phyloP scores from a whole-genome alignment of 2,329 filamentous ascomycete species.

The Stromatinia cepivora region DNA sequence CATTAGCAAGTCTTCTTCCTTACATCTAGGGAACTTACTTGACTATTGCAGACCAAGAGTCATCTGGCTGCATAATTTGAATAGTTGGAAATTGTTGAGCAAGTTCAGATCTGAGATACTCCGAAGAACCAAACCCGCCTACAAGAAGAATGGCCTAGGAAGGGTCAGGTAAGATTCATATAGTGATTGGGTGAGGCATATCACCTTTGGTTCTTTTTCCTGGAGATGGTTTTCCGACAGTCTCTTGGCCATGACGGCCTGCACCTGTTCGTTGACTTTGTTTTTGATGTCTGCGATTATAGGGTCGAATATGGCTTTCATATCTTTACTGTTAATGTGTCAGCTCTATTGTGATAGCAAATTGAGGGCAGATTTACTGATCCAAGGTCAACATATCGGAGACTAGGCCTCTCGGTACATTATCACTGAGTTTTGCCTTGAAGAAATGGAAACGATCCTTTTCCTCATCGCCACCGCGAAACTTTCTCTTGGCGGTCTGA shows the following conservation, averaged over 20 bases:
- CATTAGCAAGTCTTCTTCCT: neutral
- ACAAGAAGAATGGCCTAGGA: slow-evolving; percentile 31
- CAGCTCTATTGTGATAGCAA: neutral
- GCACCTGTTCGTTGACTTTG: slow-evolving; percentile 47
- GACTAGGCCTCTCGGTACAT: slow-evolving; percentile 30
- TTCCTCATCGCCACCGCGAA: slow-evolving; percentile 32
- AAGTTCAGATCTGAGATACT: slow-evolving; percentile 43
- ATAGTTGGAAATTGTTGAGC: slow-evolving; percentile 41
- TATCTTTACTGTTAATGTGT: slow-evolving; percentile 43
- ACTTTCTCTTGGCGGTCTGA: slow-evolving; percentile 37
- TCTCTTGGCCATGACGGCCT: slow-evolving; percentile 43
- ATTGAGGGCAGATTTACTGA: slow-evolving; percentile 21
- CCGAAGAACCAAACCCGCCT: slow-evolving; percentile 32
- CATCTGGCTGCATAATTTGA: slow-evolving; percentile 30
- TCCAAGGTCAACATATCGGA: slow-evolving; percentile 31
- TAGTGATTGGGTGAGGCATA: slow-evolving; percentile 27
- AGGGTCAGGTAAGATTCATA: neutral
- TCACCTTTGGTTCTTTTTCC: slow-evolving; percentile 46
- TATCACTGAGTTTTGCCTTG: slow-evolving; percentile 33
- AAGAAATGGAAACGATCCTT: slow-evolving; percentile 38
- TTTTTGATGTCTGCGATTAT: slow-evolving; percentile 44
- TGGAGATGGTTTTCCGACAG: slow-evolving; percentile 44
- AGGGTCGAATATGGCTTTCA: slow-evolving; percentile 54
- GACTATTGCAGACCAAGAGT: slow-evolving; percentile 34
- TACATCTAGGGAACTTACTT: slow-evolving; percentile 24